A percentile compares a stretch with the other conserved stretches of the same genome.
Evolutionary conservation across 768 basidiomycete genomes (phyloP).

Genomic region (Rhodotorula diobovata): DNA sequence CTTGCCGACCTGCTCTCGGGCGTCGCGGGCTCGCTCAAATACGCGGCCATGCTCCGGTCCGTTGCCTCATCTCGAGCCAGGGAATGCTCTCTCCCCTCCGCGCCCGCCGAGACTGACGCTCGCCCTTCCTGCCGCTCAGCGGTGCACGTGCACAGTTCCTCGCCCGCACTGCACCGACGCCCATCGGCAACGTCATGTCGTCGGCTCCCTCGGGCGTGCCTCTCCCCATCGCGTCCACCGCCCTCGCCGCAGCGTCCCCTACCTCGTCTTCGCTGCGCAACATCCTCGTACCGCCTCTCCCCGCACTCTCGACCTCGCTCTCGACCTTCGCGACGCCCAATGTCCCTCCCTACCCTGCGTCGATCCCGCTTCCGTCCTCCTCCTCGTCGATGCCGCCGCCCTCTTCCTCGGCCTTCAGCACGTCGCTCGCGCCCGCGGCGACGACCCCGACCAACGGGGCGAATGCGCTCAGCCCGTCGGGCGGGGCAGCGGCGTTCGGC

Average conservation of each 20-base stretch:
- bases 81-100: too few relatives aligned
- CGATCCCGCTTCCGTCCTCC: background rate
- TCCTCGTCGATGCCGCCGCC: background rate
- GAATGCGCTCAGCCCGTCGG: background rate
- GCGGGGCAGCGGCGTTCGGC: background rate
- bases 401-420: background rate
- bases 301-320: background rate
- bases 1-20: slow-evolving; percentile 1
- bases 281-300: background rate
- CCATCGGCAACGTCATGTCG: background rate
- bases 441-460: background rate
- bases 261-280: background rate
- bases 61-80: background rate
- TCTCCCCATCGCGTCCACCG: background rate
- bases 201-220: background rate
- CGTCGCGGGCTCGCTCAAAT: slow-evolving; percentile 8
- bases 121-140: background rate
- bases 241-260: background rate
- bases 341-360: background rate
- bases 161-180: background rate
- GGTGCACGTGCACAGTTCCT: slow-evolving; percentile 5
- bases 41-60: slow-evolving; percentile 2
- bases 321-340: background rate
- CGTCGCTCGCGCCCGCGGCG: background rate
- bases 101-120: too few relatives aligned